Evolutionary conservation across 495 filamentous ascomycete species (phyloP), one percentile per base, ranked within the genome.

Genomic region (Trichocladium uniseriatum): DNA sequence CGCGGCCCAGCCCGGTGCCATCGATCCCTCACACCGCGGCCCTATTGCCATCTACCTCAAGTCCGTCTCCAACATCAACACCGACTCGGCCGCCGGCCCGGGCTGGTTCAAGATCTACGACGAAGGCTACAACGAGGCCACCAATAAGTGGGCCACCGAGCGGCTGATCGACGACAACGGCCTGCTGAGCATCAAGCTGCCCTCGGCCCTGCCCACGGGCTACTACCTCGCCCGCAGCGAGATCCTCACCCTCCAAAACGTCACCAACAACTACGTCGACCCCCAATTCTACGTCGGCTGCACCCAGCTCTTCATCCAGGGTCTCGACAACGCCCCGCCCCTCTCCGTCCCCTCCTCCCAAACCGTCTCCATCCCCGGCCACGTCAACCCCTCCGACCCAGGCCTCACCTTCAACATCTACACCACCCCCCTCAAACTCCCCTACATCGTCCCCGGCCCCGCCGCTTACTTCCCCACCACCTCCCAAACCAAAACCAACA

Each of bases 31-130:
- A 35, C 84, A 89, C 63, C 78, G 83, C 58, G 86, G 79, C 1
- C 81, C 86, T 37, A 84, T 81, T 51, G 75, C 83, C 10, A 74
- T 88, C 20, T 89, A 89, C 62, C 73, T 87, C 64, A 89, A 89
- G 66, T 58, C 73, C 27, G 73, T 84, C 5, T 60, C 61, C 40
- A 61, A 77, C 44, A 62, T 68, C 34, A 59, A 67, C 11, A 46
- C 66, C 39, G 49, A 44, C 20, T 34, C 53, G 6, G 74, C 72
- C 24, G 60, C 69, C 22, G 84, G 86, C 5, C 63, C 64, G 48
- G 85, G 86, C 18, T 91, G 86, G 86, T 86, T 91, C 72, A 89
- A 89, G 71, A 80, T 91, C 61, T 85, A 67, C 67, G 70, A 83
- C 38, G 74, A 80, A 28, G 83, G 81, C 40, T 85, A 83, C 58